Evolutionary conservation across 129 eudicot genomes (phyloP).

Genomic region (Daucus carota): DNA sequence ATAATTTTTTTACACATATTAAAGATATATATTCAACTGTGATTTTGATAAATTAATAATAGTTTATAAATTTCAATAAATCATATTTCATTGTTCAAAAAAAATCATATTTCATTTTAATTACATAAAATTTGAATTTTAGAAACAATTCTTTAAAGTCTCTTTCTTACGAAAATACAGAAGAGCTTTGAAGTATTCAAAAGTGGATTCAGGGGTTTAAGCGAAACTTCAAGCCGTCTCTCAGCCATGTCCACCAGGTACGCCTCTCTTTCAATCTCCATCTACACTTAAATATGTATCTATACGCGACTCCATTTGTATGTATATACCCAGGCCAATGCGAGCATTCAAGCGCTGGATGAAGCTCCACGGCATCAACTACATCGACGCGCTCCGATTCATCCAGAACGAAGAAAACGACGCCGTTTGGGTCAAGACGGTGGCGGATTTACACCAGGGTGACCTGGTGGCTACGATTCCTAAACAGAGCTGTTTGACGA

Average conservation of each 20-base stretch:
- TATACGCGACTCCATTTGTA: no score
- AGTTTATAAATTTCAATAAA: no score
- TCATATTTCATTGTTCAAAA: no score
- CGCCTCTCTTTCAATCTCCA: neutral
- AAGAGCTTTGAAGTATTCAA: no score
- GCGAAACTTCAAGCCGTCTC: neutral
- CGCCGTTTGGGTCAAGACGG: constrained; percentile 42
- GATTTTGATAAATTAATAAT: no score
- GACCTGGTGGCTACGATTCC: constrained; percentile 87
- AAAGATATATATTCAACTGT: no score
- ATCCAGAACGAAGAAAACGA: constrained; percentile 6
- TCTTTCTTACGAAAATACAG: no score
- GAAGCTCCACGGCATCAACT: constrained; percentile 42
- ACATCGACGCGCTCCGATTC: constrained; percentile 58
- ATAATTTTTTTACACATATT: no score
- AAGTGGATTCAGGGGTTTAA: neutral
- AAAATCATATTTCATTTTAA: no score
- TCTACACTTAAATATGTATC: no score
- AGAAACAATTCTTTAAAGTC: no score
- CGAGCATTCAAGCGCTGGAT: constrained; percentile 89
- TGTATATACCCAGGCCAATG: constrained; percentile 33
- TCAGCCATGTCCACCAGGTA: neutral
- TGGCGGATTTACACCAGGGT: constrained; percentile 52
- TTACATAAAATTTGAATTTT: no score
- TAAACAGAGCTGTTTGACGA: constrained; percentile 69